phyloP scores from a whole-genome alignment of 2,329 filamentous ascomycete species.

The Metarhizium anisopliae region DNA sequence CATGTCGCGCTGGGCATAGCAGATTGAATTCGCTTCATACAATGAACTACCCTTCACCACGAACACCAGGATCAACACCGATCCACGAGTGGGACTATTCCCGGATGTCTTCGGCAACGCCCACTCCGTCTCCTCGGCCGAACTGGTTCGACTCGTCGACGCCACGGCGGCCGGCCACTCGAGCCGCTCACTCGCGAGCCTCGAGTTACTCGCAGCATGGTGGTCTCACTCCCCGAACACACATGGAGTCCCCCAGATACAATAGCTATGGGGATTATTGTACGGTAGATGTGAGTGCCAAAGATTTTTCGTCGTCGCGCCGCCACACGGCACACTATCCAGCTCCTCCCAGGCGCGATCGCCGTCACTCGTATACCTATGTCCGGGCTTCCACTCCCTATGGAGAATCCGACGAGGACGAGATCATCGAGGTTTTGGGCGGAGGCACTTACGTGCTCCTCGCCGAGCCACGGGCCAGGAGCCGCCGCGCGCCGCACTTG shows the following conservation, averaged over 20 bases:
- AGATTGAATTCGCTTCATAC: conserved; percentile 23
- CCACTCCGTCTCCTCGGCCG: conserved; percentile 47
- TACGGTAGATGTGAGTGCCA: conserved; percentile 58
- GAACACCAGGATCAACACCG: conserved; percentile 37
- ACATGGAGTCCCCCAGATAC: conserved; percentile 50
- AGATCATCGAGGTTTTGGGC: conserved; percentile 45
- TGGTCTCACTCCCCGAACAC: conserved; percentile 33
- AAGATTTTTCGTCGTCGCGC: conserved; percentile 38
- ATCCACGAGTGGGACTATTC: conserved; percentile 44
- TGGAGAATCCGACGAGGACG: conserved; percentile 59
- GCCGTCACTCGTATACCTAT: conserved; percentile 49
- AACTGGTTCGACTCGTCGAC: conserved; percentile 39
- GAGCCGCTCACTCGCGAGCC: conserved; percentile 31
- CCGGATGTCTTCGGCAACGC: conserved; percentile 44
- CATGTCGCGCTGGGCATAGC: conserved; percentile 23
- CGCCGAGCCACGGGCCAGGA: conserved; percentile 34
- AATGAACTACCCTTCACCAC: conserved; percentile 31
- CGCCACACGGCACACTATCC: conserved; percentile 26
- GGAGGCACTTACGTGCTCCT: conserved; percentile 41
- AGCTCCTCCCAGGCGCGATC: conserved; percentile 36
- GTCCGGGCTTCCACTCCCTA: conserved; percentile 48
- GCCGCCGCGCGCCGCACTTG: conserved; percentile 22
- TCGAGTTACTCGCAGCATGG: conserved; percentile 28
- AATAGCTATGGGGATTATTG: conserved; percentile 55
- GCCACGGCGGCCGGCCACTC: conserved; percentile 45